These are phyloP conservation scores for Lachancea sp. DNA, from an alignment of 805 yeast species.

Conservation along the genomic window DNA sequence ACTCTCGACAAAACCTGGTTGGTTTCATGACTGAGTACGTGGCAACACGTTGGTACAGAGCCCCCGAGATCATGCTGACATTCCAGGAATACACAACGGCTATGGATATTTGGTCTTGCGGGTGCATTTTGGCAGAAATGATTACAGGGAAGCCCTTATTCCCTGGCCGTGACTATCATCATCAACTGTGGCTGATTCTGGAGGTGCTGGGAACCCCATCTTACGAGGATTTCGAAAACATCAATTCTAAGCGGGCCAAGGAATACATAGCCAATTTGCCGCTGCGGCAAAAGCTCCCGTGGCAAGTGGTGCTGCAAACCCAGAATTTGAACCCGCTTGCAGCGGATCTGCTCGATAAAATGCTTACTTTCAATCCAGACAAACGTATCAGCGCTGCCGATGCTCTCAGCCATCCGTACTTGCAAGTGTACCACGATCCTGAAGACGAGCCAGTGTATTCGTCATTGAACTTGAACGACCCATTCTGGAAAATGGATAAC, in stretches of 20 bases:
- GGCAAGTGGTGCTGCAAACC: constrained; percentile 29
- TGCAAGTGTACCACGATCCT: constrained; percentile 60
- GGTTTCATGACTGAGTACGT: constrained; percentile 72
- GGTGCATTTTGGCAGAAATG: constrained; percentile 72
- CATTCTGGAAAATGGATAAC: constrained; percentile 39
- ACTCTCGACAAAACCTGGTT: constrained; percentile 41
- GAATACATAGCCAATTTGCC: constrained; percentile 69
- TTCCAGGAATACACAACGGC: constrained; percentile 68
- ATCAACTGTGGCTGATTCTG: constrained; percentile 60
- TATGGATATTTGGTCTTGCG: constrained; percentile 76
- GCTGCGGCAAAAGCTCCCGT: constrained; percentile 48
- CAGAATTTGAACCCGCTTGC: constrained; percentile 38
- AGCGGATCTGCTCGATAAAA: constrained; percentile 58
- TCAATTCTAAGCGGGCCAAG: constrained; percentile 67
- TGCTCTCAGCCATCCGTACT: constrained; percentile 69
- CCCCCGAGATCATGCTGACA: constrained; percentile 77
- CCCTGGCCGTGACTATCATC: constrained; percentile 70
- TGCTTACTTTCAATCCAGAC: constrained; percentile 66
- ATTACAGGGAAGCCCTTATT: constrained; percentile 55
- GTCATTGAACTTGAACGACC: constrained; percentile 33
- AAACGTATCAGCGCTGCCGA: constrained; percentile 69
- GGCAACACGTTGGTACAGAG: constrained; percentile 81
- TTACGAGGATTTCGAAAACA: constrained; percentile 65
- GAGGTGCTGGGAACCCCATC: constrained; percentile 69
- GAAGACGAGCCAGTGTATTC: constrained; percentile 57